These are phyloP conservation scores for Martiniozyma asiatica DNA, from an alignment of 1,139 yeast species.

Conservation along the genomic window DNA sequence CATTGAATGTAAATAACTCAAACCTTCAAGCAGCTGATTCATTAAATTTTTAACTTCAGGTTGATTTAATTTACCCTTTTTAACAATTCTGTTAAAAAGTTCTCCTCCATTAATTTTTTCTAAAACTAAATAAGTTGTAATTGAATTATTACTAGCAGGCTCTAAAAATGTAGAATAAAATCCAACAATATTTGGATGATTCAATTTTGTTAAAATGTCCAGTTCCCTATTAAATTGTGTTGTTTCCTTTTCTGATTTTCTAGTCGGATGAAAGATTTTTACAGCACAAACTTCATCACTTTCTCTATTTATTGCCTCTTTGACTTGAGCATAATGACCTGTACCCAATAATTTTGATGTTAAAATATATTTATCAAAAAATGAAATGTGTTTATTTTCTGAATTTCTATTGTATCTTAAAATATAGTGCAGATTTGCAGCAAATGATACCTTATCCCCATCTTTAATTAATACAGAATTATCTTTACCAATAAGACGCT, in stretches of 20 bases:
- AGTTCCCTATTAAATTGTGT: slow-evolving; percentile 49
- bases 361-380: slow-evolving; percentile 49
- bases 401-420: slow-evolving; percentile 33
- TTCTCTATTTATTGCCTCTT: slow-evolving; percentile 47
- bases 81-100: slow-evolving; percentile 55
- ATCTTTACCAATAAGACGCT: slow-evolving; percentile 37
- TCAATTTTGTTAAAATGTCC: slow-evolving; percentile 48
- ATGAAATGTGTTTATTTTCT: slow-evolving; percentile 24
- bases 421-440: slow-evolving; percentile 45
- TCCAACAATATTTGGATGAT: slow-evolving; percentile 61
- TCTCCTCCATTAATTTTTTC: slow-evolving; percentile 72
- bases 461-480: slow-evolving; percentile 39
- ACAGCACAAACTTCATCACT: slow-evolving; percentile 59
- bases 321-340: slow-evolving; percentile 72
- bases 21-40: slow-evolving; percentile 49
- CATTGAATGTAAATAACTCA: slow-evolving; percentile 47
- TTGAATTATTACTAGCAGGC: slow-evolving; percentile 42
- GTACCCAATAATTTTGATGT: slow-evolving; percentile 51
- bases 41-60: slow-evolving; percentile 52
- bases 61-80: slow-evolving; percentile 47
- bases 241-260: slow-evolving; percentile 27
- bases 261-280: slow-evolving; percentile 64
- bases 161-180: slow-evolving; percentile 59
- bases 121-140: slow-evolving; percentile 54
- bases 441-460: slow-evolving; percentile 57